Conservation (phyloP, 179 eudicot species). For the Drosera spatulata region DNA sequence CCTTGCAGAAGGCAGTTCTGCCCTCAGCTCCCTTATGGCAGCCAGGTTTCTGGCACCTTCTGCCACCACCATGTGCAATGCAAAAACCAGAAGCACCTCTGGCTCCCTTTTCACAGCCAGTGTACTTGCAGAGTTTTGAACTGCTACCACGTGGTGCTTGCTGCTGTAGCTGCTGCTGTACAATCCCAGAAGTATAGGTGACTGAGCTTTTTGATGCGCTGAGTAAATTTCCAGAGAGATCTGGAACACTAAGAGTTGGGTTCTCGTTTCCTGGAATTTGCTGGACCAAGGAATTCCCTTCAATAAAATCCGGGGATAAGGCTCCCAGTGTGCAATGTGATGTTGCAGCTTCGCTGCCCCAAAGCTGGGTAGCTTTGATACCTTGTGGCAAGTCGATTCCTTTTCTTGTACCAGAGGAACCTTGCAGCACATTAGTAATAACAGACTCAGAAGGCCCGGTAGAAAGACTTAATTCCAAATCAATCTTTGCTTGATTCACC, state of each 20-base stretch:
- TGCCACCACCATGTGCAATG: slow-evolving; percentile 97
- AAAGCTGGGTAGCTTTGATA: slow-evolving; percentile 5
- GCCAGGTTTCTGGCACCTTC: slow-evolving; percentile 79
- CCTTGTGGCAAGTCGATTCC: slow-evolving; percentile 12
- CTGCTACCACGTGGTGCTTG: slow-evolving; percentile 39
- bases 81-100: slow-evolving; percentile 94
- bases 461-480: slow-evolving; percentile 67
- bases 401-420: slow-evolving; percentile 17
- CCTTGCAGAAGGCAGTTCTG: slow-evolving; percentile 92
- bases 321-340: slow-evolving; percentile 17
- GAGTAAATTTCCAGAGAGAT: slow-evolving; percentile 35
- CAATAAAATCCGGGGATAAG: slow-evolving; percentile 17
- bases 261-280: slow-evolving; percentile 18
- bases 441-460: slow-evolving; percentile 69
- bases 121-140: slow-evolving; percentile 63
- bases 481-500: slow-evolving; percentile 29
- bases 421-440: slow-evolving; percentile 42
- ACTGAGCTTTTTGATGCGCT: slow-evolving; percentile 54
- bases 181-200: slow-evolving; percentile 71
- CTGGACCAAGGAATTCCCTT: slow-evolving; percentile 16
- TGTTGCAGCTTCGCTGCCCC: slow-evolving; percentile 30
- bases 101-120: slow-evolving; percentile 86
- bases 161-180: slow-evolving; percentile 13
- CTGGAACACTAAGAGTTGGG: slow-evolving; percentile 19
- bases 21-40: slow-evolving; percentile 99